phyloP scores from a whole-genome alignment of 164 flowering plant genomes.

The Liquidambar formosana region DNA sequence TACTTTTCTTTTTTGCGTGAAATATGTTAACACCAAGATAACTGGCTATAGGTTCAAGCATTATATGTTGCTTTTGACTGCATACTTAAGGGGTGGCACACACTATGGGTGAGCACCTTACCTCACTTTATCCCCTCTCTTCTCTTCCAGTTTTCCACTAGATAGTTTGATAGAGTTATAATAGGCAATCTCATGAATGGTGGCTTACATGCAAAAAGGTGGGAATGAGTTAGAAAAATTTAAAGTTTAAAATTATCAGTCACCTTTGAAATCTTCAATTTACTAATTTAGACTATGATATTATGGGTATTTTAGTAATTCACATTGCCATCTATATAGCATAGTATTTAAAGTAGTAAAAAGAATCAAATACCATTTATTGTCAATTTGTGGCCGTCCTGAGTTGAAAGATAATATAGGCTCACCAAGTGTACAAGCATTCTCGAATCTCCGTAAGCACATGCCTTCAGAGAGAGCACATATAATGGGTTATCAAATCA shows the following conservation, averaged over 20 bases:
- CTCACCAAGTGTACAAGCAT: slow-evolving; percentile 67
- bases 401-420: slow-evolving; percentile 58
- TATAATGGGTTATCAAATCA: slow-evolving; percentile 3
- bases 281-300: slow-evolving; percentile 62
- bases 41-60: background rate
- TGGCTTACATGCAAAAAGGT: too few species aligned
- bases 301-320: too few species aligned
- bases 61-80: background rate
- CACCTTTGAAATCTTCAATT: slow-evolving; percentile 36
- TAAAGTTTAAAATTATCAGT: too few species aligned
- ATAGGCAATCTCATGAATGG: too few species aligned
- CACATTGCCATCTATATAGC: too few species aligned
- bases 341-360: background rate
- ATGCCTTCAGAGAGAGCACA: slow-evolving; percentile 50
- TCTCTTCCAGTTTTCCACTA: too few species aligned
- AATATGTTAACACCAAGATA: background rate
- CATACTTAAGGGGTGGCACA: background rate
- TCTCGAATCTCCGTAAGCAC: slow-evolving; percentile 72
- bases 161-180: too few species aligned
- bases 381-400: slow-evolving; percentile 62
- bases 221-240: too few species aligned
- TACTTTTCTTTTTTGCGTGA: too few species aligned
- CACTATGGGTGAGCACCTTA: background rate
- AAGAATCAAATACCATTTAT: slow-evolving; percentile 58
- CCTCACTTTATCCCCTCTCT: too few species aligned